phyloP scores from a whole-genome alignment of 2,329 filamentous ascomycete species.

The Grosmannia clavigera region DNA sequence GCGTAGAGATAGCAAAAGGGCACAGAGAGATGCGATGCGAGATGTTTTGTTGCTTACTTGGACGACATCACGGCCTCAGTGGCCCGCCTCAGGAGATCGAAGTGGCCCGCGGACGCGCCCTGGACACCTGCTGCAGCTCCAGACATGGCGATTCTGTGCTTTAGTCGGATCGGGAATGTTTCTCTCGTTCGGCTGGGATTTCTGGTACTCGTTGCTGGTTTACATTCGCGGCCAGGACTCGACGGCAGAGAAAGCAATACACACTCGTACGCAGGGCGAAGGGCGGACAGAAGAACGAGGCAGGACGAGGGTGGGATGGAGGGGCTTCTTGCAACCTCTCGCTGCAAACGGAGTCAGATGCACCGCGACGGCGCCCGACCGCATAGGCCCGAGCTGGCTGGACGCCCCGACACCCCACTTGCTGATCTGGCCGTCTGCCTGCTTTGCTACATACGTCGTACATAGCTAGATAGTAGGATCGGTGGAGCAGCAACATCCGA shows the following conservation, averaged over 20 bases:
- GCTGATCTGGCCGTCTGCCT: too few species aligned
- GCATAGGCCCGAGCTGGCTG: neutral
- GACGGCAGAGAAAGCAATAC: too few species aligned
- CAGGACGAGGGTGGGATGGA: neutral
- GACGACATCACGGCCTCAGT: constrained; percentile 53
- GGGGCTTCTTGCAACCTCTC: neutral
- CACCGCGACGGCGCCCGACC: neutral
- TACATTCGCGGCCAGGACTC: too few species aligned
- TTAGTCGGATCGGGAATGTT: constrained; percentile 1
- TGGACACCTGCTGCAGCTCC: constrained; percentile 25
- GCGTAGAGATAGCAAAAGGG: too few species aligned
- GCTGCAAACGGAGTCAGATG: neutral
- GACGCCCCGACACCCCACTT: too few species aligned
- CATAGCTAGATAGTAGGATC: too few species aligned
- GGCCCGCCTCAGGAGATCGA: constrained; percentile 45
- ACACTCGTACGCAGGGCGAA: neutral
- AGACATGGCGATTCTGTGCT: constrained; percentile 28
- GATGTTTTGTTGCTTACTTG: constrained; percentile 33
- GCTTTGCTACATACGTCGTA: too few species aligned
- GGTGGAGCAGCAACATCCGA: too few species aligned
- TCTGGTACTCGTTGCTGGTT: neutral
- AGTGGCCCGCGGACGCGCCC: constrained; percentile 24
- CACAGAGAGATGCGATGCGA: neutral
- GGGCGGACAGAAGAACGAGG: neutral
- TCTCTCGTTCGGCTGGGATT: neutral